These are phyloP conservation scores for Solanum rostratum DNA, from an alignment of 257 asterid species.

Conservation along the genomic window DNA sequence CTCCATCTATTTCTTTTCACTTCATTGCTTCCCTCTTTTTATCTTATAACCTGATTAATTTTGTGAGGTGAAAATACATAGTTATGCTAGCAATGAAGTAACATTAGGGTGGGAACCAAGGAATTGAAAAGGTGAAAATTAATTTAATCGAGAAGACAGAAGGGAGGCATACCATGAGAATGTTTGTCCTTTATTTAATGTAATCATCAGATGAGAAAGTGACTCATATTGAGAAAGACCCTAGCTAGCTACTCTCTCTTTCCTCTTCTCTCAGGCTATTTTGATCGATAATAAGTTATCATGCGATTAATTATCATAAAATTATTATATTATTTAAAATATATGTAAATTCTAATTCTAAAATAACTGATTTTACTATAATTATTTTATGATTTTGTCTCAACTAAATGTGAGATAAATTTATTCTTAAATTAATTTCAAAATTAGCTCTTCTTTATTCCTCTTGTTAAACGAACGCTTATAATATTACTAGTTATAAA, in stretches of 20 bases:
- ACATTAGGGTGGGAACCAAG: not conserved
- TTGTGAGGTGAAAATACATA: not conserved
- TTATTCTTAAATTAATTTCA: no score
- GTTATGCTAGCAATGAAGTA: not conserved
- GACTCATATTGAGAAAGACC: conserved; percentile 67
- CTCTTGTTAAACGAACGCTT: no score
- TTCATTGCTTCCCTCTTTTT: not conserved
- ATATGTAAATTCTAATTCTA: no score
- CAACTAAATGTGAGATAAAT: no score
- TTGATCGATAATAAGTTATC: not conserved
- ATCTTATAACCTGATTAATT: not conserved
- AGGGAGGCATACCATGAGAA: conserved; percentile 95
- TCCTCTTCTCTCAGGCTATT: not conserved
- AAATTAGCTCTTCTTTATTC: no score
- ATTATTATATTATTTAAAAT: no score
- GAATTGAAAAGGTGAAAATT: not conserved
- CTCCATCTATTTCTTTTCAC: conserved; percentile 21
- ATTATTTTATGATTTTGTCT: no score
- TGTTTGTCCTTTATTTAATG: conserved; percentile 65
- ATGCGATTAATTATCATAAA: not conserved
- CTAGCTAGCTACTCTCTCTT: not conserved
- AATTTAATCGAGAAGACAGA: conserved; percentile 16
- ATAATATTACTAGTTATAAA: no score
- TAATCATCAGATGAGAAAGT: conserved; percentile 56
- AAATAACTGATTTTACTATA: no score